Conservation (phyloP, 2,329 filamentous ascomycete species). For the Ophiobolus disseminans region DNA sequence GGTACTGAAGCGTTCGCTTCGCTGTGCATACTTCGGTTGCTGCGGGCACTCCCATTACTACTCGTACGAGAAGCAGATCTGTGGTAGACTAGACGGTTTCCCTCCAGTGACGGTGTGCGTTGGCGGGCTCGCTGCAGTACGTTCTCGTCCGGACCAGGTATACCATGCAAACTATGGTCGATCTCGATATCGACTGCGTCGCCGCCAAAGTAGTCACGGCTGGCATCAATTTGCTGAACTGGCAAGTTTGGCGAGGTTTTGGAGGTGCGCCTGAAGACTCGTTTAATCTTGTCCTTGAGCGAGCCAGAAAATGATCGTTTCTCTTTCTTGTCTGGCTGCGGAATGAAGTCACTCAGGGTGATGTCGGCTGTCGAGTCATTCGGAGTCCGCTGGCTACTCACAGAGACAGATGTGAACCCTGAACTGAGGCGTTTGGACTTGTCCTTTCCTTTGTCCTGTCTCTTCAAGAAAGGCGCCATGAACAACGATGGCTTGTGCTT, state of each 20-base stretch:
- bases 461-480: conserved; percentile 54
- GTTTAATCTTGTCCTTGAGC: conserved; percentile 67
- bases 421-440: conserved; percentile 22
- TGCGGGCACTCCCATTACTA: conserved; percentile 31
- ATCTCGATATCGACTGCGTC: conserved; percentile 7
- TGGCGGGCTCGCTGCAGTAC: conserved; percentile 53
- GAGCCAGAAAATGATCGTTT: conserved; percentile 69
- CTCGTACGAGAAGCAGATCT: conserved; percentile 29
- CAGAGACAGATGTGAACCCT: conserved; percentile 21
- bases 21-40: conserved; percentile 40
- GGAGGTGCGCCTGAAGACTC: conserved; percentile 58
- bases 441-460: conserved; percentile 40
- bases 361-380: conserved; percentile 16
- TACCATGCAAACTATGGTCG: conserved; percentile 42
- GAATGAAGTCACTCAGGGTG: conserved; percentile 29
- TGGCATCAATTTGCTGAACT: conserved; percentile 62
- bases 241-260: conserved; percentile 49
- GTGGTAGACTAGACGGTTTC: conserved; percentile 11
- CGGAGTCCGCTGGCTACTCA: conserved; percentile 12
- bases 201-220: conserved; percentile 47
- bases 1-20: conserved; percentile 60
- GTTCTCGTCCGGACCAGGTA: conserved; percentile 50
- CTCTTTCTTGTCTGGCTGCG: conserved; percentile 56
- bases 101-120: conserved; percentile 34
- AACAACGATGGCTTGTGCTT: conserved; percentile 54